These are phyloP conservation scores for Auricularia heimuer DNA, from an alignment of 768 basidiomycete species.

Conservation along the genomic window DNA sequence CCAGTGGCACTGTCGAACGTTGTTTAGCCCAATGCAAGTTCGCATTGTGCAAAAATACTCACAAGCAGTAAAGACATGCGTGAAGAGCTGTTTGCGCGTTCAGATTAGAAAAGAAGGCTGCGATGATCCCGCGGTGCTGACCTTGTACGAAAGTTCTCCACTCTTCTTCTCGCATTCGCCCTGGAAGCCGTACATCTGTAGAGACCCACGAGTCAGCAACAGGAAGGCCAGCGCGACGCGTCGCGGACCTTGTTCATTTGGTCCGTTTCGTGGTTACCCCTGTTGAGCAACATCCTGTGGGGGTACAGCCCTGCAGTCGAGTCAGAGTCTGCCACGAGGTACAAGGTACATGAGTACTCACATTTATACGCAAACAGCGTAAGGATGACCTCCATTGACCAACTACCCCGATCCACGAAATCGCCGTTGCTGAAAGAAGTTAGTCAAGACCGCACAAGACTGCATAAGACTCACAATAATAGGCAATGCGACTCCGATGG, in stretches of 20 bases:
- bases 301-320: slow-evolving; percentile 73
- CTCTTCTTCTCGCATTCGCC: slow-evolving; percentile 96
- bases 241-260: slow-evolving; percentile 74
- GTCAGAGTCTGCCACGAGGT: not conserved
- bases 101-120: not conserved
- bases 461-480: slow-evolving; percentile 34
- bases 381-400: slow-evolving; percentile 89
- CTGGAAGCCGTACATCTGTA: slow-evolving; percentile 78
- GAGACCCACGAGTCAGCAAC: not conserved
- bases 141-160: slow-evolving; percentile 91
- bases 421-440: slow-evolving; percentile 52
- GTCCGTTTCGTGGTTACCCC: slow-evolving; percentile 94
- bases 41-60: slow-evolving; percentile 20
- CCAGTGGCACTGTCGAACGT: slow-evolving; percentile 64
- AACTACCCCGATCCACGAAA: slow-evolving; percentile 94
- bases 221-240: not conserved
- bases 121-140: slow-evolving; percentile 13
- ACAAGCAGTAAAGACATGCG: slow-evolving; percentile 88
- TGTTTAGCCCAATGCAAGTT: not conserved
- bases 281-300: slow-evolving; percentile 80
- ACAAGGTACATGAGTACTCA: slow-evolving; percentile 24
- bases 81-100: slow-evolving; percentile 54
- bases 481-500: slow-evolving; percentile 80
- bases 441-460: not conserved
- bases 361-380: slow-evolving; percentile 95